Conservation (phyloP, 2,329 filamentous ascomycete species). For the Fusarium longipes region DNA sequence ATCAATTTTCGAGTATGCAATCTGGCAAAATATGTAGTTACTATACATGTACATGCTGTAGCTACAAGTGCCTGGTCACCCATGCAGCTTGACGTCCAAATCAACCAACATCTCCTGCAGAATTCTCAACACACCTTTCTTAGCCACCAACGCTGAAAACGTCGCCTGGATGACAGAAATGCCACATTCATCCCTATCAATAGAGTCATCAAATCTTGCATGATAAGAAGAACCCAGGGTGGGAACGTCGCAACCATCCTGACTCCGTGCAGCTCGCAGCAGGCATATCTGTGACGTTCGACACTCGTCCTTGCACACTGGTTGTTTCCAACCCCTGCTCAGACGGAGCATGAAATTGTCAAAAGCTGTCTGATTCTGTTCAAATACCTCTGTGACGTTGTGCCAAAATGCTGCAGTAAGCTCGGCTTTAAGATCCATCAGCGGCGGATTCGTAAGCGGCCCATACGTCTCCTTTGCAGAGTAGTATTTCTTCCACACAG, state of each 20-base stretch:
- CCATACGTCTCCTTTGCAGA: constrained; percentile 67
- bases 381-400: constrained; percentile 62
- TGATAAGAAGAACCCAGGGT: constrained; percentile 52
- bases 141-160: constrained; percentile 43
- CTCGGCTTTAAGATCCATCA: constrained; percentile 53
- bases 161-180: constrained; percentile 45
- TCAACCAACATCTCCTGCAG: constrained; percentile 33
- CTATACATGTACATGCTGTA: not conserved
- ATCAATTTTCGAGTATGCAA: not conserved
- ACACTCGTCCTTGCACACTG: constrained; percentile 57
- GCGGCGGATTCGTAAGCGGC: constrained; percentile 55
- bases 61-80: not conserved
- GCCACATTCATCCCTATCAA: constrained; percentile 48
- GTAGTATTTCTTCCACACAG: constrained; percentile 67
- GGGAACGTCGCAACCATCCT: constrained; percentile 62
- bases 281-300: constrained; percentile 61
- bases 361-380: constrained; percentile 57
- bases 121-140: constrained; percentile 42
- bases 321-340: constrained; percentile 58
- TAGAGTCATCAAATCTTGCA: constrained; percentile 37
- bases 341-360: constrained; percentile 60
- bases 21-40: too few relatives aligned
- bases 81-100: constrained; percentile 16
- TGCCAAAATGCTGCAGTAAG: constrained; percentile 70
- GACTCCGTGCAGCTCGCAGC: constrained; percentile 62